Percentiles rank a stretch among this genome's conserved stretches.
Conservation (phyloP, 106 monocot species). For the Amphibolis antarctica region DNA sequence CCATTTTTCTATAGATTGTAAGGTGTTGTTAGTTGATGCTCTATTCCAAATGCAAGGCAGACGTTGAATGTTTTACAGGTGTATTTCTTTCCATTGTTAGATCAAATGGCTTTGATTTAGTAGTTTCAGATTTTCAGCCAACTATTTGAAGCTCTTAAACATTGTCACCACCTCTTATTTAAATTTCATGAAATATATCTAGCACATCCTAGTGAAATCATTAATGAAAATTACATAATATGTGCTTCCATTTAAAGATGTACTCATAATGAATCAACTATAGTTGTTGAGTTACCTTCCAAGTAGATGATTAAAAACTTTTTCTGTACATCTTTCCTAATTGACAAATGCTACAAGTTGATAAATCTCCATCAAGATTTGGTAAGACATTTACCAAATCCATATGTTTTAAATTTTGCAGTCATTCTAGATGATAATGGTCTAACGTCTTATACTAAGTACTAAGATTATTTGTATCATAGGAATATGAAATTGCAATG, state of each 20-base stretch:
- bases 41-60: not conserved
- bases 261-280: not conserved
- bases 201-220: not conserved
- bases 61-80: not conserved
- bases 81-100: constrained; percentile 5
- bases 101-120: not conserved
- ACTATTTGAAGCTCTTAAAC: not conserved
- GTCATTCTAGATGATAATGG: no score
- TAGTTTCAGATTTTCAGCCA: not conserved
- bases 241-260: not conserved
- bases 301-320: no score
- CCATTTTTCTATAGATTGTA: constrained; percentile 6
- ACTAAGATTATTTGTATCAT: no score
- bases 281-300: no score
- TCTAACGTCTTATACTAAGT: no score
- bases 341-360: no score
- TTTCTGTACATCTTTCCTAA: no score
- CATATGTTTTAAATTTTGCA: no score
- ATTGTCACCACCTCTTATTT: not conserved
- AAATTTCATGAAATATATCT: not conserved
- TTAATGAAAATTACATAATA: not conserved
- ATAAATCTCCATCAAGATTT: no score
- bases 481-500: no score
- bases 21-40: not conserved
- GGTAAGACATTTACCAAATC: no score